Evolutionary conservation across 2,329 filamentous ascomycete genomes (phyloP).

Genomic region (Chrysoporthe austroafricana): DNA sequence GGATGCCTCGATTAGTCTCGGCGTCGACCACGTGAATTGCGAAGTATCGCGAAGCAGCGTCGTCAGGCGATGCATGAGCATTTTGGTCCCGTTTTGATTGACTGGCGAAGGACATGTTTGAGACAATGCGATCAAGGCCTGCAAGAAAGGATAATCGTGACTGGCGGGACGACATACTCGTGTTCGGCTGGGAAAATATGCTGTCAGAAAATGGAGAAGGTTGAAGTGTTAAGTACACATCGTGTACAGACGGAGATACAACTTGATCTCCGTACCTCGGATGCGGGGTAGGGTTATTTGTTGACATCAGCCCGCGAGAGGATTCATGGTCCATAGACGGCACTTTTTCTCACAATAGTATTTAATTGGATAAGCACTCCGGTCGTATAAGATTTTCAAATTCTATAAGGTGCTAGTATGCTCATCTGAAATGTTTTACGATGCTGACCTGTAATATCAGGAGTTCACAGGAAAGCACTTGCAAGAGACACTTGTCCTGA

Average conservation of each 20-base stretch:
- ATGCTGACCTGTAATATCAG: too few relatives aligned
- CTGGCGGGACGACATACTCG: not conserved
- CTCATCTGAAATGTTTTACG: too few relatives aligned
- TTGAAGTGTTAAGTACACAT: not conserved
- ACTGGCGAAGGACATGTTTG: conserved; percentile 20
- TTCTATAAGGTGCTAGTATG: too few relatives aligned
- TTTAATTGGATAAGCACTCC: too few relatives aligned
- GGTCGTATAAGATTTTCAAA: too few relatives aligned
- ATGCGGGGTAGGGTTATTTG: not conserved
- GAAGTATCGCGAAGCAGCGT: conserved; percentile 12
- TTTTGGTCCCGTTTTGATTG: conserved; percentile 10
- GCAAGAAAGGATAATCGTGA: conserved; percentile 20
- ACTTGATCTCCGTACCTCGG: not conserved
- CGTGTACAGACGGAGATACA: not conserved
- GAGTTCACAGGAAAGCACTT: too few relatives aligned
- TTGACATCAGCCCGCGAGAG: not conserved
- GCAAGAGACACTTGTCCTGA: too few relatives aligned
- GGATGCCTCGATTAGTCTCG: conserved; percentile 19
- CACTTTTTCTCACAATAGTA: not conserved
- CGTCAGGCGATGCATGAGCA: not conserved
- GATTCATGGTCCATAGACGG: not conserved
- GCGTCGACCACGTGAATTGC: conserved; percentile 24
- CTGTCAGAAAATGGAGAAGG: not conserved
- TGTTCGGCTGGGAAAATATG: not conserved
- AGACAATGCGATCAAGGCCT: conserved; percentile 17